Conservation (phyloP, 75 land plant species). For the Azolla pinnata region DNA sequence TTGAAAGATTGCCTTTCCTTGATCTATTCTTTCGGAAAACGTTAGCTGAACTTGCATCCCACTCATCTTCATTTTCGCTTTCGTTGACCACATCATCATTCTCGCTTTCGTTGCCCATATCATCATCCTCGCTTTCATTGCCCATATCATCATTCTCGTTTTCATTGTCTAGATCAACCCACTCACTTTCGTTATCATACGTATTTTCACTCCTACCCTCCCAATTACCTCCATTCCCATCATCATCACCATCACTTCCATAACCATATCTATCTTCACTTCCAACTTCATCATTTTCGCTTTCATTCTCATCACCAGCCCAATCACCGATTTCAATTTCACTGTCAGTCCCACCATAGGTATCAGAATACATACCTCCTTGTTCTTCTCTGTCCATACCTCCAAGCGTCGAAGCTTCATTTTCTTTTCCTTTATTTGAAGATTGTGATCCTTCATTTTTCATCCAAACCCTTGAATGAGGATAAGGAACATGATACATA, state of each 20-base stretch:
- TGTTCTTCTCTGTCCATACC: conserved; percentile 13
- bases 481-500: conserved; percentile 52
- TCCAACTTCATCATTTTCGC: conserved; percentile 11
- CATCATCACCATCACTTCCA: conserved; percentile 8
- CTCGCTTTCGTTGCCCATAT: neutral
- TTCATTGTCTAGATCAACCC: neutral
- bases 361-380: too few relatives aligned
- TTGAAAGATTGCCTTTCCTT: too few relatives aligned
- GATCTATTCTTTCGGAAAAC: too few relatives aligned
- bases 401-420: too few relatives aligned
- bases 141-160: conserved; percentile 18
- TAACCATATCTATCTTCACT: conserved; percentile 19
- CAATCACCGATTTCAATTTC: too few relatives aligned
- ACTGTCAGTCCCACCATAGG: too few relatives aligned
- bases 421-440: too few relatives aligned
- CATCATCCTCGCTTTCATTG: conserved; percentile 14
- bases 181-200: neutral
- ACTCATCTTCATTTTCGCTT: too few relatives aligned
- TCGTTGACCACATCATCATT: conserved; percentile 3
- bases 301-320: neutral
- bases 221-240: neutral
- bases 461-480: neutral
- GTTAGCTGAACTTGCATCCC: too few relatives aligned
- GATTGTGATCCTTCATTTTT: too few relatives aligned
- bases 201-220: neutral